These are phyloP conservation scores for Sporothrix luriei DNA, from an alignment of 2,329 filamentous ascomycete species.

Conservation along the genomic window DNA sequence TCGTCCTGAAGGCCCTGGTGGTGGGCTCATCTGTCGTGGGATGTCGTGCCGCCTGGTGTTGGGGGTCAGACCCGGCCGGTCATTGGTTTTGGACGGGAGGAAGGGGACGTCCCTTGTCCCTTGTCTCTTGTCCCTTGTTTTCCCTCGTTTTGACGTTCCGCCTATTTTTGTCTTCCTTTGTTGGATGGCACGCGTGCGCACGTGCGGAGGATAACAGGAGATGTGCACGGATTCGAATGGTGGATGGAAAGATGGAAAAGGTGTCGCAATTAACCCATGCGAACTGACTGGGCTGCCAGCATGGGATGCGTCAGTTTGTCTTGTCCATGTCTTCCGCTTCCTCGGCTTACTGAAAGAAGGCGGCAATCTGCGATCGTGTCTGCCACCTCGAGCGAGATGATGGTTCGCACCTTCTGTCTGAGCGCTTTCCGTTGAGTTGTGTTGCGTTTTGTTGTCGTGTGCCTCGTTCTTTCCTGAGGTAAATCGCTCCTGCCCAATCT, in stretches of 20 bases:
- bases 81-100: background rate
- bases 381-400: background rate
- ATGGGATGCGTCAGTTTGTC: conserved; percentile 7
- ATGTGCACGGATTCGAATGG: background rate
- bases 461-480: conserved; percentile 3
- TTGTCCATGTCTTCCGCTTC: conserved; percentile 25
- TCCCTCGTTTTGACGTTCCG: background rate
- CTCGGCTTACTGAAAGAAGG: conserved; percentile 24
- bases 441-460: background rate
- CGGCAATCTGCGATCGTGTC: background rate
- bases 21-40: conserved; percentile 29
- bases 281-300: background rate
- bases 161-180: background rate
- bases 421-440: background rate
- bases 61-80: conserved; percentile 9
- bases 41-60: conserved; percentile 32
- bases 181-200: background rate
- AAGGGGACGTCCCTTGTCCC: background rate
- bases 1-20: conserved; percentile 31
- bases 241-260: conserved; percentile 13
- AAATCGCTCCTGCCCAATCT: conserved; percentile 14
- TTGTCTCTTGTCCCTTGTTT: background rate
- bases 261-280: background rate
- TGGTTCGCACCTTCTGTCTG: background rate
- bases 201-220: background rate